A percentile compares a stretch with the other conserved stretches of the same genome.
These are phyloP conservation scores for Lathyrus oleraceus DNA, from an alignment of 306 rosid genomes.

Conservation along the genomic window DNA sequence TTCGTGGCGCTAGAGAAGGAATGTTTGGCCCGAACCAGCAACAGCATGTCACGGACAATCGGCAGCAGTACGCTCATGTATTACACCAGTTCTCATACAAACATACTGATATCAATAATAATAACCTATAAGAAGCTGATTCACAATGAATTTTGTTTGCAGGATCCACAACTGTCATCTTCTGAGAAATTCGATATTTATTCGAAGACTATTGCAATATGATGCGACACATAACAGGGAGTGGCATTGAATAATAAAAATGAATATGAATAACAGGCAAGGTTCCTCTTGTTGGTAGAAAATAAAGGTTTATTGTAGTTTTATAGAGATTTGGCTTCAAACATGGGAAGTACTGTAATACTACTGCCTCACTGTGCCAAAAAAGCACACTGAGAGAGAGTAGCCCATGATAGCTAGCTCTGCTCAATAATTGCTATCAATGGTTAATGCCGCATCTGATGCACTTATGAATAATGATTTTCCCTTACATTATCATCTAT, in stretches of 20 bases:
- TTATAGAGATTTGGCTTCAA: conserved; percentile 23
- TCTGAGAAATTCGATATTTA: conserved; percentile 53
- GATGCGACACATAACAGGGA: neutral
- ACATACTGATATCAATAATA: neutral
- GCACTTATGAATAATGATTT: neutral
- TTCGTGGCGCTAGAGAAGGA: conserved; percentile 51
- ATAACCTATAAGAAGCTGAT: conserved; percentile 18
- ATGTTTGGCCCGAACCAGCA: conserved; percentile 29
- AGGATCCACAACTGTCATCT: conserved; percentile 63
- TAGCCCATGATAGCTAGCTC: neutral
- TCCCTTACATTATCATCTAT: neutral
- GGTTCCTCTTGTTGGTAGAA: neutral
- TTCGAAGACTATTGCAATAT: conserved; percentile 37
- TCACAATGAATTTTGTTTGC: conserved; percentile 30
- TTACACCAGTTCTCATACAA: neutral
- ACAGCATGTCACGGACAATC: conserved; percentile 8
- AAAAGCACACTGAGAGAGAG: neutral
- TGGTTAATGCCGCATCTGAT: no score
- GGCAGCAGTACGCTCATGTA: conserved; percentile 46
- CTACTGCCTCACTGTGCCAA: neutral
- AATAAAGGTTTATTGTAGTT: neutral
- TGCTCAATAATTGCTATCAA: neutral
- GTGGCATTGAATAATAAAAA: neutral
- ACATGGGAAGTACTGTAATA: neutral
- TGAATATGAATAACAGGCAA: neutral